Evolutionary conservation across 257 asterid species (phyloP).

Genomic region (Solanum gracilifrons): DNA sequence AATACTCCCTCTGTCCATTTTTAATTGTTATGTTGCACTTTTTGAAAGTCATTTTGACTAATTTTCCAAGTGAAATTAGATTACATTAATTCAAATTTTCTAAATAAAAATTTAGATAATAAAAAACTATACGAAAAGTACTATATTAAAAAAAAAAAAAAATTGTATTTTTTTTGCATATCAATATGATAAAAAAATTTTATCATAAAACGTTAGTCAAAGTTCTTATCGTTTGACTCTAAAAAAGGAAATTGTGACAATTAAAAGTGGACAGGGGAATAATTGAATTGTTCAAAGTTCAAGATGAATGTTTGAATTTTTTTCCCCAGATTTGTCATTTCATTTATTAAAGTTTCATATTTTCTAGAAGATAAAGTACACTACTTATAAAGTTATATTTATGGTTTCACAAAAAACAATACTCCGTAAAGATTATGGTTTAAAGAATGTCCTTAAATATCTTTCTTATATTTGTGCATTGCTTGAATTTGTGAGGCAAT

Average conservation of each 20-base stretch:
- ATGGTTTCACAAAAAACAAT: not conserved
- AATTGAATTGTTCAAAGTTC: too few relatives aligned
- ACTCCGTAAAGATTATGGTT: too few relatives aligned
- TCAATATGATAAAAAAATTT: not conserved
- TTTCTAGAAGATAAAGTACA: too few relatives aligned
- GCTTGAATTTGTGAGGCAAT: not conserved
- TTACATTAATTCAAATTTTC: too few relatives aligned
- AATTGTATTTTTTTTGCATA: too few relatives aligned
- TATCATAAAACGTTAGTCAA: not conserved
- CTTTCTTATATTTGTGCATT: not conserved
- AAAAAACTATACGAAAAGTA: too few relatives aligned
- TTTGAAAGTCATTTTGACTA: too few relatives aligned
- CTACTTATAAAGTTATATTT: not conserved
- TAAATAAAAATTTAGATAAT: not conserved
- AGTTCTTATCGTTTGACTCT: not conserved
- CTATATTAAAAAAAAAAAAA: too few relatives aligned
- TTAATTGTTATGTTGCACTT: too few relatives aligned
- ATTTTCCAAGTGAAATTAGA: not conserved
- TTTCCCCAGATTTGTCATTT: not conserved
- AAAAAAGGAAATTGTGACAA: not conserved
- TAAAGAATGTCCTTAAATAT: not conserved
- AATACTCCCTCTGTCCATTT: too few relatives aligned
- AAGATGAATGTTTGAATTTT: too few relatives aligned
- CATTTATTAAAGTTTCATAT: too few relatives aligned
- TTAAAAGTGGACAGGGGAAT: fast-evolving